Base-by-base conservation (phyloP, 768 basidiomycete species). In the Rhodotorula toruloides region DNA sequence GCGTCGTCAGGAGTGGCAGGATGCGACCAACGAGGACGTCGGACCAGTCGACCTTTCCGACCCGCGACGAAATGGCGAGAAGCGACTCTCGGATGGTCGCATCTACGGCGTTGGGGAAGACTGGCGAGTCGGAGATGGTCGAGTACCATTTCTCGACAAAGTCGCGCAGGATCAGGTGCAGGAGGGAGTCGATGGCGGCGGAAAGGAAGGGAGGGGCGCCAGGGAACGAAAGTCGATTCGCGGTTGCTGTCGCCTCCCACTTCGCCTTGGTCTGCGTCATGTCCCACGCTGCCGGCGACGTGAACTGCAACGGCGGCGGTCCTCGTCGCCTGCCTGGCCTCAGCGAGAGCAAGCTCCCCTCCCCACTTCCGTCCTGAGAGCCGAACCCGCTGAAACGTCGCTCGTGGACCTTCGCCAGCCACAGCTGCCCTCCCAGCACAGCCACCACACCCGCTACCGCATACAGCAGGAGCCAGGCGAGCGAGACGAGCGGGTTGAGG, bases 121-220 rank as follows among this genome's bases (percentile, higher is more conserved):
- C 84, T 8, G 89, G 85, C 0, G 91, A 93, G 17, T 86, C 82
- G 10, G 94, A 97, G 43, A 97, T 81, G 25, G 85, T 83, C 71
- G 82, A 81, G 80, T 94, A 99, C 94, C 94, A 99, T 19, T 84
- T 84, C 58, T 86, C 79, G 27, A 99, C 85, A 76, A 96, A 98
- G 79, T 92, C 90, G 55, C 88, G 81, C 32, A 90, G 85, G 65
- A 90, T 83, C 74, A 91, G 82, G n/a, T 54, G 31, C 55, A 71
- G 48, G 64, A 73, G 67, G 12, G 55, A 44, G 61, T 69, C 40
- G 59, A 73, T 21, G 4, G 58, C 49, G 37, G 44, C 21, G 10
- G 54, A 14, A 47, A 67, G 52, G 56, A 46, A 32, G 10, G 70
- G 59, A 43, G 70, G 54, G 19, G 69, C 64, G 57, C 19, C 32